A percentile compares a stretch with the other conserved stretches of the same genome.
These are phyloP conservation scores for Cytospora piceicola DNA, from an alignment of 2,329 filamentous ascomycete genomes.

Conservation along the genomic window DNA sequence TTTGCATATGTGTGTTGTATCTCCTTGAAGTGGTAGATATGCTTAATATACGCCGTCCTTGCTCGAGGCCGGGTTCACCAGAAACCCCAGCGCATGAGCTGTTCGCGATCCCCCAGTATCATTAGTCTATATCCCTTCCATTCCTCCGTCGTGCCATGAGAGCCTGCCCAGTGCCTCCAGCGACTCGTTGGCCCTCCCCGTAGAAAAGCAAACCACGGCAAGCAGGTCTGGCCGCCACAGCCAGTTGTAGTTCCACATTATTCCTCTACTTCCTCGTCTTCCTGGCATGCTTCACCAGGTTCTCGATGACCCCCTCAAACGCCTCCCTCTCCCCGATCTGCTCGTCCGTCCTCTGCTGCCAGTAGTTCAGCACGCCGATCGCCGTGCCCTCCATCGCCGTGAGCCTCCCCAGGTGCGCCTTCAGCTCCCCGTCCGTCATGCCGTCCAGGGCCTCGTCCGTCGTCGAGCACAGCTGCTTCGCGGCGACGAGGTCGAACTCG, in stretches of 20 bases:
- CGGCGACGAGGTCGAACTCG: constrained; percentile 77
- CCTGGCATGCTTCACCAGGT: constrained; percentile 87
- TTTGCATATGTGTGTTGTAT: neutral
- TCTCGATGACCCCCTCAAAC: constrained; percentile 96
- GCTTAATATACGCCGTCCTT: neutral
- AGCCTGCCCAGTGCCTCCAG: neutral
- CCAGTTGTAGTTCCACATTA: neutral
- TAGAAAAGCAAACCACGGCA: neutral
- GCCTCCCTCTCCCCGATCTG: constrained; percentile 89
- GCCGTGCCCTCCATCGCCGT: constrained; percentile 72
- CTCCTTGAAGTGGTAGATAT: neutral
- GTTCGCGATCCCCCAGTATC: neutral
- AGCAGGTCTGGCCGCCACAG: neutral
- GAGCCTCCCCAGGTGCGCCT: constrained; percentile 70
- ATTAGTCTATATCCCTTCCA: neutral
- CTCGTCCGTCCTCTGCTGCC: constrained; percentile 83
- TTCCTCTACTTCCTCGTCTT: constrained; percentile 73
- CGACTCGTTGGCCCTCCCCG: neutral
- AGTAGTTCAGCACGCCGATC: constrained; percentile 81
- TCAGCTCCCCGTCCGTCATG: constrained; percentile 77
- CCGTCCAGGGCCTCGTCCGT: constrained; percentile 82
- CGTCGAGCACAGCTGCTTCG: constrained; percentile 77
- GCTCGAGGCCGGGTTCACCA: neutral
- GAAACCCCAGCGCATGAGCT: neutral
- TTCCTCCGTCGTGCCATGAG: neutral